Evolutionary conservation across 2,329 filamentous ascomycete genomes (phyloP).

Genomic region (Aureobasidium melanogenum): DNA sequence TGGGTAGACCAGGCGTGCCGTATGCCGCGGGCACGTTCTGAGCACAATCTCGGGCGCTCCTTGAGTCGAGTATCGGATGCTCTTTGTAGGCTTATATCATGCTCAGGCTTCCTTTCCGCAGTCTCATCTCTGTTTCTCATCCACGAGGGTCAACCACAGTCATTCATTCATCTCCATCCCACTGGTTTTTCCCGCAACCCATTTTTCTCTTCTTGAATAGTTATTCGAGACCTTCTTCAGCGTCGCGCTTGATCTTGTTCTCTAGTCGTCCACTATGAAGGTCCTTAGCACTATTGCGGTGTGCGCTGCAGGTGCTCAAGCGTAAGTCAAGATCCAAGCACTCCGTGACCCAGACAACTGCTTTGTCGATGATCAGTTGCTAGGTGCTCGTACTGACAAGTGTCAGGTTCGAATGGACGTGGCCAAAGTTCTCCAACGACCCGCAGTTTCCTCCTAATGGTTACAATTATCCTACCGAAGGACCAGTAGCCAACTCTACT

Average conservation of each 20-base stretch:
- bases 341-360: background rate
- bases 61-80: background rate
- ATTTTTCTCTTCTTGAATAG: background rate
- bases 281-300: background rate
- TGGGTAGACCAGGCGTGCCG: background rate
- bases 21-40: background rate
- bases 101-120: background rate
- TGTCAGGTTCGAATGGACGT: background rate
- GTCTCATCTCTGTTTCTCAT: background rate
- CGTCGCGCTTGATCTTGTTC: background rate
- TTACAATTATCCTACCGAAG: background rate
- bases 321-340: background rate
- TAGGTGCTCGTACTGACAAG: background rate
- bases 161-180: background rate
- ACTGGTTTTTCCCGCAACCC: background rate
- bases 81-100: background rate
- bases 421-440: background rate
- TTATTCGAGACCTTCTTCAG: background rate
- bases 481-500: constrained; percentile 7
- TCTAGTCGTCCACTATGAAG: background rate
- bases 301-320: background rate
- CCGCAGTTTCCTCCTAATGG: background rate
- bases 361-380: too few species aligned
- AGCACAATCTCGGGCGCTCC: background rate
- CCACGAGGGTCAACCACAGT: background rate